A percentile compares a stretch with the other conserved stretches of the same genome.
Evolutionary conservation across 2,329 filamentous ascomycete species (phyloP).

Genomic region (Beauveria rudraprayagi): DNA sequence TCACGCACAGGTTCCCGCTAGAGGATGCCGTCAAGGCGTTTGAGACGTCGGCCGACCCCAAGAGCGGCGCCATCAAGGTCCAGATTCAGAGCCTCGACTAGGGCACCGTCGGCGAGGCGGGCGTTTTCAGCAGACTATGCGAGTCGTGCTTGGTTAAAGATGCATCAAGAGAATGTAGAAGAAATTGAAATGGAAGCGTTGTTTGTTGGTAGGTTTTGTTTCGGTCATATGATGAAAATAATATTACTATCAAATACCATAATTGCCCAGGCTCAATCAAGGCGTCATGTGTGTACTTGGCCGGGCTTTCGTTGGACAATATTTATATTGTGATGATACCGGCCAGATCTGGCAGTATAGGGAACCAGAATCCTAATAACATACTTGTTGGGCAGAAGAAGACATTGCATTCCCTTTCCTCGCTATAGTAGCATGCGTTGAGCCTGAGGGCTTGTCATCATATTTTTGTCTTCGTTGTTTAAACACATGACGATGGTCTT

Average conservation of each 20-base stretch:
- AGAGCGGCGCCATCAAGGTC: constrained; percentile 95
- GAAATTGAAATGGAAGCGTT: neutral
- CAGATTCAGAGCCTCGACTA: constrained; percentile 71
- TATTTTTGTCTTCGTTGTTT: no score
- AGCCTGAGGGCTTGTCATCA: neutral
- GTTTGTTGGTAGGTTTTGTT: neutral
- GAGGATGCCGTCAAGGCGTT: constrained; percentile 88
- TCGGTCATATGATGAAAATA: neutral
- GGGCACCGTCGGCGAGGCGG: neutral
- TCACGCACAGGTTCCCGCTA: constrained; percentile 79
- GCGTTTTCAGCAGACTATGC: no score
- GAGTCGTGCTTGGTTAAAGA: neutral
- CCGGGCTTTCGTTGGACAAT: no score
- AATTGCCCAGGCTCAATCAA: neutral
- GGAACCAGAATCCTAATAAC: no score
- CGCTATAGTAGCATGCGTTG: neutral
- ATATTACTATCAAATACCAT: neutral
- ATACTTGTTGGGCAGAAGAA: no score
- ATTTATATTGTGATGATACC: no score
- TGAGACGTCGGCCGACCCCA: constrained; percentile 76
- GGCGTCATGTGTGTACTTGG: neutral
- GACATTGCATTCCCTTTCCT: no score
- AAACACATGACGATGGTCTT: neutral
- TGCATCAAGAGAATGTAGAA: neutral
- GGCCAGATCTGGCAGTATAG: no score